phyloP scores from a whole-genome alignment of 768 basidiomycete genomes.

The Coprinopsis sp. region DNA sequence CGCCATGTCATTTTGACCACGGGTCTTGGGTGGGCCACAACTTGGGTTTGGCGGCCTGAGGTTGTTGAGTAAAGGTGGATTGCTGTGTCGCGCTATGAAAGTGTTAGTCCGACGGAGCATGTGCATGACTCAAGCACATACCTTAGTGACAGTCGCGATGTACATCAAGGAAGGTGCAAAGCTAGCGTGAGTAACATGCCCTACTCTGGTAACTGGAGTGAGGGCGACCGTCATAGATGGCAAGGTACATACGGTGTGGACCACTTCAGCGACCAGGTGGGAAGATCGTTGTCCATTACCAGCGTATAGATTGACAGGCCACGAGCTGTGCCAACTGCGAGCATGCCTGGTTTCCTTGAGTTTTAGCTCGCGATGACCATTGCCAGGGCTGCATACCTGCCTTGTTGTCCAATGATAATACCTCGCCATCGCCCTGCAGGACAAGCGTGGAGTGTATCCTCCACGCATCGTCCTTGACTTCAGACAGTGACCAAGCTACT shows the following conservation, averaged over 20 bases:
- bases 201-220: conserved; percentile 36
- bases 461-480: conserved; percentile 60
- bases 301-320: conserved; percentile 72
- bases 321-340: conserved; percentile 60
- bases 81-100: conserved; percentile 40
- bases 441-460: conserved; percentile 76
- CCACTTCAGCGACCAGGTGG: conserved; percentile 84
- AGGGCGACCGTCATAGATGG: conserved; percentile 1
- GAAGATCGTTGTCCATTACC: conserved; percentile 75
- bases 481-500: conserved; percentile 78
- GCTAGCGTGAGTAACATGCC: conserved; percentile 44
- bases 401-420: conserved; percentile 67
- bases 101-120: background rate
- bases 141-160: conserved; percentile 61
- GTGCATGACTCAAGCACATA: conserved; percentile 25
- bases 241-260: conserved; percentile 45
- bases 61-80: conserved; percentile 71
- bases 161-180: conserved; percentile 78
- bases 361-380: conserved; percentile 5
- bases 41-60: conserved; percentile 63
- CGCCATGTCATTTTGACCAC: conserved; percentile 72
- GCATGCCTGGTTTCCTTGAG: conserved; percentile 53
- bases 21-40: conserved; percentile 68
- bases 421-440: conserved; percentile 48
- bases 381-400: conserved; percentile 47